Conservation (phyloP, 768 basidiomycete genomes). For the Agrocybe chaxingu region DNA sequence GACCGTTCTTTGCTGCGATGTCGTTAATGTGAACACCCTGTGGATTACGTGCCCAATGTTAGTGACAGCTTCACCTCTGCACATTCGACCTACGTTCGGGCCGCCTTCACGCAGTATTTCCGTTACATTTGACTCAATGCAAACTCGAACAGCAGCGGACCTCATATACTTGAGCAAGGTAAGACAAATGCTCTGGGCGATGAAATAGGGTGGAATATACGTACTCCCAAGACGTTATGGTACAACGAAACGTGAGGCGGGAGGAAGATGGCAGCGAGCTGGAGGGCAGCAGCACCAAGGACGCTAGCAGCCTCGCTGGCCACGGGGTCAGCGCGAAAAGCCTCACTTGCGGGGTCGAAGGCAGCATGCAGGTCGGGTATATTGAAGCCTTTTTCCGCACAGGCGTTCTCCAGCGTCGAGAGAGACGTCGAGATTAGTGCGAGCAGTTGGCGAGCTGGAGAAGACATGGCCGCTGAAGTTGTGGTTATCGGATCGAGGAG, state of each 20-base stretch:
- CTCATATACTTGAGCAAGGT: slow-evolving; percentile 18
- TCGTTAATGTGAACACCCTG: slow-evolving; percentile 32
- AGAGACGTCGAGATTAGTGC: slow-evolving; percentile 20
- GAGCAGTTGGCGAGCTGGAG: no score
- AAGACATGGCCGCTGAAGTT: no score
- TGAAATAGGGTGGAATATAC: slow-evolving; percentile 2
- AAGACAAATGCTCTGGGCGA: neutral
- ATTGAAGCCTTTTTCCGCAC: slow-evolving; percentile 5
- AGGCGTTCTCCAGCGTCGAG: slow-evolving; percentile 15
- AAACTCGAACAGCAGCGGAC: slow-evolving; percentile 26
- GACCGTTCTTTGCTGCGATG: slow-evolving; percentile 26
- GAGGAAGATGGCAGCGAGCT: slow-evolving; percentile 24
- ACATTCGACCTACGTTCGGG: slow-evolving; percentile 16
- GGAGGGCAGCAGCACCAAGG: slow-evolving; percentile 28
- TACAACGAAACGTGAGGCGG: slow-evolving; percentile 24
- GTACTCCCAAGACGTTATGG: slow-evolving; percentile 22
- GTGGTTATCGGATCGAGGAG: no score
- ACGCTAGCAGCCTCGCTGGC: slow-evolving; percentile 25
- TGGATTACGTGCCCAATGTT: no score
- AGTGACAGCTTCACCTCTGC: no score
- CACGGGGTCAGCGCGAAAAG: slow-evolving; percentile 19
- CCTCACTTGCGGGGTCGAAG: slow-evolving; percentile 22
- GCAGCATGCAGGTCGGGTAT: slow-evolving; percentile 21
- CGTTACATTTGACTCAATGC: slow-evolving; percentile 30
- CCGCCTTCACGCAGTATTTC: slow-evolving; percentile 41